phyloP scores from a whole-genome alignment of 1,139 yeast species.

The Pichia inconspicua region DNA sequence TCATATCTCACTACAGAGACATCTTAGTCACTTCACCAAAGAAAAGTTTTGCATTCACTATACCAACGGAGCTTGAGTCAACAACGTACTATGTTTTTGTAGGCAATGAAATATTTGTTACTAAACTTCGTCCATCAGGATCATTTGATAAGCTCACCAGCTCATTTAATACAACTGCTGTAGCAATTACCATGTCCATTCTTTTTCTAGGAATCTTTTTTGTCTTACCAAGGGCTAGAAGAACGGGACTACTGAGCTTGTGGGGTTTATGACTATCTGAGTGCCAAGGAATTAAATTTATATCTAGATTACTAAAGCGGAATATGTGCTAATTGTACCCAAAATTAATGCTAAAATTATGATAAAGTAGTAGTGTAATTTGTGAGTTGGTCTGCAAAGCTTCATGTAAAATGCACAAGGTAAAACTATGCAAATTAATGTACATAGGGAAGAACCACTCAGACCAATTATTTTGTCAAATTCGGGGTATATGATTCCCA shows the following conservation, averaged over 20 bases:
- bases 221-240: conserved; percentile 8
- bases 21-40: neutral
- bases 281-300: neutral
- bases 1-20: conserved; percentile 17
- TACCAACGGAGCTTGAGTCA: conserved; percentile 72
- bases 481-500: conserved; percentile 51
- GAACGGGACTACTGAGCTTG: neutral
- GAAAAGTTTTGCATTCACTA: conserved; percentile 30
- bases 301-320: conserved; percentile 19
- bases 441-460: conserved; percentile 51
- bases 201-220: conserved; percentile 36
- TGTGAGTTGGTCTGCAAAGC: conserved; percentile 24
- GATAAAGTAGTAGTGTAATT: conserved; percentile 21
- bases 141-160: conserved; percentile 65
- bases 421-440: conserved; percentile 46
- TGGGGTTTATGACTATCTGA: conserved; percentile 6
- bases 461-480: conserved; percentile 51
- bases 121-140: conserved; percentile 70
- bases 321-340: conserved; percentile 26
- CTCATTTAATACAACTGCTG: conserved; percentile 59
- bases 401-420: conserved; percentile 47
- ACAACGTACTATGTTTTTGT: conserved; percentile 64
- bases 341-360: conserved; percentile 21
- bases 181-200: conserved; percentile 51
- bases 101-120: conserved; percentile 61